Evolutionary conservation across 2,329 filamentous ascomycete species (phyloP).

Genomic region (Colletotrichum liriopes): DNA sequence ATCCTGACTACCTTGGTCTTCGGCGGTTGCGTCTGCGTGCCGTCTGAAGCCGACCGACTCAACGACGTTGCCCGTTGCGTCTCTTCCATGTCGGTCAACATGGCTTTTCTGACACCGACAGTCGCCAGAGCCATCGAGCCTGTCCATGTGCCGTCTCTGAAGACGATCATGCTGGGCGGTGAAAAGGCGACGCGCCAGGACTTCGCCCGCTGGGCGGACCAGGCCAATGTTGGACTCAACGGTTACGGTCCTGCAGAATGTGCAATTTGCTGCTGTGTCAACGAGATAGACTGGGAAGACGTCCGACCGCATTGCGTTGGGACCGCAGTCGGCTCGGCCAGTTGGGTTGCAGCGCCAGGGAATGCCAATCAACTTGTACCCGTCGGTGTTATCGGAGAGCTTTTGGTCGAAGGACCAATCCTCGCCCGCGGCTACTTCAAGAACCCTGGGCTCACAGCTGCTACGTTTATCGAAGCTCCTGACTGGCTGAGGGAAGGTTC

Average conservation of each 20-base stretch:
- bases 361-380: conserved; percentile 43
- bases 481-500: conserved; percentile 44
- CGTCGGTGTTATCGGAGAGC: conserved; percentile 45
- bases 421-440: conserved; percentile 20
- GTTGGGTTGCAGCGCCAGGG: conserved; percentile 45
- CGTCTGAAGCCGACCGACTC: conserved; percentile 19
- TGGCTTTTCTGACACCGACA: conserved; percentile 43
- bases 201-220: background rate
- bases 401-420: conserved; percentile 44
- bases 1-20: conserved; percentile 66
- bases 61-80: conserved; percentile 46
- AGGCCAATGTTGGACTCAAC: conserved; percentile 4
- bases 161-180: conserved; percentile 9
- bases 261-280: conserved; percentile 25
- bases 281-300: conserved; percentile 2
- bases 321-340: conserved; percentile 32
- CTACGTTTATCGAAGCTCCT: conserved; percentile 26
- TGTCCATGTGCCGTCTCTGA: background rate
- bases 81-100: conserved; percentile 36
- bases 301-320: conserved; percentile 44
- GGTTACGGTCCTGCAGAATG: conserved; percentile 31
- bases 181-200: conserved; percentile 35
- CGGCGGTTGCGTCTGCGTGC: conserved; percentile 66
- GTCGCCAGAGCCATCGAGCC: conserved; percentile 36
- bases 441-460: conserved; percentile 6